Percentiles rank a stretch among this genome's conserved stretches.
Evolutionary conservation across 306 rosid genomes (phyloP).

Genomic region (barrel medic (Medicago truncatula)): DNA sequence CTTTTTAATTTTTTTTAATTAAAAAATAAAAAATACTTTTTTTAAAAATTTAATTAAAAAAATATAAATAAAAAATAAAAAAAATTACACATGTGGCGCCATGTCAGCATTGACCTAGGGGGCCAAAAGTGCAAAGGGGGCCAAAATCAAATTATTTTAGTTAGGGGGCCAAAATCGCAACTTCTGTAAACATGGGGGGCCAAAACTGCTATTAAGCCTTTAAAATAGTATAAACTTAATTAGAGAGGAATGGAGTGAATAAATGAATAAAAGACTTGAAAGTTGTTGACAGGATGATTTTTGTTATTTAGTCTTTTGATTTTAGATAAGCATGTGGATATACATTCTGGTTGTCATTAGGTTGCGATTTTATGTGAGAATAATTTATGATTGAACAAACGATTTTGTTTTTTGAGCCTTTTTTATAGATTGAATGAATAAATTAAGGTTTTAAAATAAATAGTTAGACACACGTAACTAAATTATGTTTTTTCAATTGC

Average conservation of each 20-base stretch:
- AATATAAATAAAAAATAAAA: no score
- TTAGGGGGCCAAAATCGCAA: no score
- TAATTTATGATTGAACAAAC: constrained; percentile 28
- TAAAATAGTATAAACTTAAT: constrained; percentile 26
- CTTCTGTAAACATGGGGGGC: no score
- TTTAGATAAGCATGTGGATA: constrained; percentile 2
- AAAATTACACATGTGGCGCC: no score
- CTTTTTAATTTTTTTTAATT: no score
- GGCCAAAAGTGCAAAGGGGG: no score
- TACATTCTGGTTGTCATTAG: constrained; percentile 30
- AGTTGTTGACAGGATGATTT: constrained; percentile 32
- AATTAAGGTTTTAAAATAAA: constrained; percentile 24
- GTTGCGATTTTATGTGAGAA: constrained; percentile 21
- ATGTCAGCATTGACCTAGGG: no score
- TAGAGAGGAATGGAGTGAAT: constrained; percentile 15
- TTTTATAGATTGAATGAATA: constrained; percentile 12
- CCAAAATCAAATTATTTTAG: no score
- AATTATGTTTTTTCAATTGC: constrained; percentile 37
- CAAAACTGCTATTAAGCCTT: no score
- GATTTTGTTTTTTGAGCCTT: constrained; percentile 31
- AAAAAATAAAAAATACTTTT: no score
- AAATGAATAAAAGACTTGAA: constrained; percentile 25
- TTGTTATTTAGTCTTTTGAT: constrained; percentile 23
- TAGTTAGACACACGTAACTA: constrained; percentile 39
- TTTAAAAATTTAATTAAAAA: no score